Evolutionary conservation across 305 asterid species (phyloP).

Genomic region (Fraxinus albicans): DNA sequence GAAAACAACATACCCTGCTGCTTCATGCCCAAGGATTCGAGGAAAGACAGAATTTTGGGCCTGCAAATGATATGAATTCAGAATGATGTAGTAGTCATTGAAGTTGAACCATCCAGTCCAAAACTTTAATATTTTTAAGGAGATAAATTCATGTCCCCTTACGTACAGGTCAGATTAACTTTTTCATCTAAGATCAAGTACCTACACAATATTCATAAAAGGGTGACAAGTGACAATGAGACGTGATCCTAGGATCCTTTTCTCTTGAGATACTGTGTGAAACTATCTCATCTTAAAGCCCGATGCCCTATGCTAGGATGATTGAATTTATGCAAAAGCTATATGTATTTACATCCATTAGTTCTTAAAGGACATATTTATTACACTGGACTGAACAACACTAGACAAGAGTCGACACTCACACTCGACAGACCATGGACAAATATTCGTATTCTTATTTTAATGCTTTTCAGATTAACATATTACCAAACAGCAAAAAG

Average conservation of each 20-base stretch:
- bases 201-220: neutral
- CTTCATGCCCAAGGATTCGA: conserved; percentile 66
- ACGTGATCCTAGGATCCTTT: neutral
- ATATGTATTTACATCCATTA: neutral
- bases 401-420: neutral
- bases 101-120: neutral
- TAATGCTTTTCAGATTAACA: neutral
- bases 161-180: neutral
- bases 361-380: neutral
- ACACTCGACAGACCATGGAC: neutral
- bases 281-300: neutral
- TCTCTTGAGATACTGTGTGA: neutral
- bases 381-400: neutral
- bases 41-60: conserved; percentile 63
- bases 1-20: conserved; percentile 47
- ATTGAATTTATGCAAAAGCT: neutral
- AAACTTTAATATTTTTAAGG: neutral
- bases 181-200: neutral
- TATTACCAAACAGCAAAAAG: neutral
- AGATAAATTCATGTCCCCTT: neutral
- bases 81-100: neutral
- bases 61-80: conserved; percentile 28
- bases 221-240: neutral
- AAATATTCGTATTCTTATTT: neutral
- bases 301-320: neutral